These are phyloP conservation scores for Puccinia hordei DNA, from an alignment of 1,284 basidiomycete genomes.

Conservation along the genomic window DNA sequence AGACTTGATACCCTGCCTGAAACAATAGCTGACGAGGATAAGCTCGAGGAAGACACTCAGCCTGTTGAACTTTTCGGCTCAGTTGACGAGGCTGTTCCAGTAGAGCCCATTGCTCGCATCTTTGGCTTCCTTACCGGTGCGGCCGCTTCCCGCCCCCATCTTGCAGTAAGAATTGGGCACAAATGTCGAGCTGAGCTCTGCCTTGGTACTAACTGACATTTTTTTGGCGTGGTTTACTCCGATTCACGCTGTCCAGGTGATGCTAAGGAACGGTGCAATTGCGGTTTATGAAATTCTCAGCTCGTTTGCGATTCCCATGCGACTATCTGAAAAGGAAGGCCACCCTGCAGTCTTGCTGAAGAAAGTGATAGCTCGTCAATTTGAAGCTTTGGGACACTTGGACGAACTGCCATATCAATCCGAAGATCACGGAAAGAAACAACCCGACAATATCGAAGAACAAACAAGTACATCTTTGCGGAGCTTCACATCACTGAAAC, in stretches of 20 bases:
- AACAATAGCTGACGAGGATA: slow-evolving; percentile 31
- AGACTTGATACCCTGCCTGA: slow-evolving; percentile 41
- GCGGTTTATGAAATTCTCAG: slow-evolving; percentile 40
- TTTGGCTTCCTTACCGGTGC: slow-evolving; percentile 44
- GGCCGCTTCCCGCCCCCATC: slow-evolving; percentile 28
- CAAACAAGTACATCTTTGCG: not conserved
- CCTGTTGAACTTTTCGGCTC: slow-evolving; percentile 36
- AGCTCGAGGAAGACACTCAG: slow-evolving; percentile 21
- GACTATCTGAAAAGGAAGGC: slow-evolving; percentile 5
- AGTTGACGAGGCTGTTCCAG: slow-evolving; percentile 6
- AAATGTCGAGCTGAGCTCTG: not conserved
- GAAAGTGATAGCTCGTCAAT: slow-evolving; percentile 37
- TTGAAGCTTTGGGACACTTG: slow-evolving; percentile 23
- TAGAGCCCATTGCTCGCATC: slow-evolving; percentile 19
- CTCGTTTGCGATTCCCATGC: slow-evolving; percentile 7
- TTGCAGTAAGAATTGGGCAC: slow-evolving; percentile 26
- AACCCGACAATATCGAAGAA: not conserved
- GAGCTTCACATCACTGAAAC: slow-evolving; percentile 9
- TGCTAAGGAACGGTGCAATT: slow-evolving; percentile 31
- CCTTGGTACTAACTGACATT: not conserved
- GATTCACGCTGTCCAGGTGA: slow-evolving; percentile 26
- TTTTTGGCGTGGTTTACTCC: not conserved
- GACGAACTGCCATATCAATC: not conserved
- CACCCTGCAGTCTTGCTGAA: slow-evolving; percentile 37
- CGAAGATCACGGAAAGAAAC: slow-evolving; percentile 13